A percentile compares a stretch with the other conserved stretches of the same genome.
phyloP scores from a whole-genome alignment of 2,329 filamentous ascomycete species.

The Clarireedia paspali region DNA sequence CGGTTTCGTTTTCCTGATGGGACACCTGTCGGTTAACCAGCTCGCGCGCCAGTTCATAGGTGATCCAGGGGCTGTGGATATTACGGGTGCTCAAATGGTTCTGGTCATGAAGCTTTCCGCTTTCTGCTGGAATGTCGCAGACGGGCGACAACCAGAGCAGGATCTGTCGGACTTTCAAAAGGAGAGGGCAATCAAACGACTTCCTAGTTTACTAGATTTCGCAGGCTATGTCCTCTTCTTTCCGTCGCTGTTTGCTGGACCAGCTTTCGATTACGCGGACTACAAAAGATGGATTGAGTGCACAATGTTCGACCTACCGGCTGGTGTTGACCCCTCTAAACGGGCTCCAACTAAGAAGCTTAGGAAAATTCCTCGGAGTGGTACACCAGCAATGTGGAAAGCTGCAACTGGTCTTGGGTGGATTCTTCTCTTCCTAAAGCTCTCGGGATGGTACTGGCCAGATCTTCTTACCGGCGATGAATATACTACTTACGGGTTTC shows the following conservation, averaged over 20 bases:
- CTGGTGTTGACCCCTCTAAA: slow-evolving; percentile 74
- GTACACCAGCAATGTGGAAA: slow-evolving; percentile 75
- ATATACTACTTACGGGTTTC: slow-evolving; percentile 60
- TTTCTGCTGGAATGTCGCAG: slow-evolving; percentile 97
- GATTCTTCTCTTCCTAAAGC: slow-evolving; percentile 70
- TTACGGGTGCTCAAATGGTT: slow-evolving; percentile 96
- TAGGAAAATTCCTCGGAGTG: slow-evolving; percentile 86
- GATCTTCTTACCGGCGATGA: slow-evolving; percentile 55
- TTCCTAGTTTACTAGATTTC: slow-evolving; percentile 75
- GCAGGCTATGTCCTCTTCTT: slow-evolving; percentile 93
- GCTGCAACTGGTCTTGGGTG: slow-evolving; percentile 65
- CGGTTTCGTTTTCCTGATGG: slow-evolving; percentile 89
- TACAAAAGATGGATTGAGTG: slow-evolving; percentile 91
- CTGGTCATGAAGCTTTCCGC: slow-evolving; percentile 94
- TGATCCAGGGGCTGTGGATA: slow-evolving; percentile 64
- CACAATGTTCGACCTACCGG: slow-evolving; percentile 83
- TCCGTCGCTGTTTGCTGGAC: slow-evolving; percentile 79
- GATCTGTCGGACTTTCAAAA: slow-evolving; percentile 84
- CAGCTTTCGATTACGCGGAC: slow-evolving; percentile 90
- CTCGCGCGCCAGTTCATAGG: slow-evolving; percentile 69
- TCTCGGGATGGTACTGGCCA: slow-evolving; percentile 60
- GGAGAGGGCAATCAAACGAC: slow-evolving; percentile 64
- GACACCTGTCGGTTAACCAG: slow-evolving; percentile 87
- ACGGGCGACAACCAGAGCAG: slow-evolving; percentile 71
- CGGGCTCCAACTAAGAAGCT: slow-evolving; percentile 81